Evolutionary conservation across 2,329 filamentous ascomycete species (phyloP).

Genomic region (Sporothrix variecibatus): DNA sequence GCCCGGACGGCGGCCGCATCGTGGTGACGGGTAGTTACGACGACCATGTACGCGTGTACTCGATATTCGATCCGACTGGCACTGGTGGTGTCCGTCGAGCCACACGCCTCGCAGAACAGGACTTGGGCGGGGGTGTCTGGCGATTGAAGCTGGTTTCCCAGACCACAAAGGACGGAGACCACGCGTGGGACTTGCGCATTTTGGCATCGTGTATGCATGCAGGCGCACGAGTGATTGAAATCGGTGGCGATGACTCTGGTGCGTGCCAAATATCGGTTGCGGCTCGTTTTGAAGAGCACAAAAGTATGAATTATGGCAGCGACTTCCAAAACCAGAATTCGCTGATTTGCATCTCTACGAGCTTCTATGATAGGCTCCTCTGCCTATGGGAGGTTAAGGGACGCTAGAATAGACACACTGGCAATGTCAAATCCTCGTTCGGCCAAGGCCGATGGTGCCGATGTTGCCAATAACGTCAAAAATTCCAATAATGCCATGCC

Average conservation of each 20-base stretch:
- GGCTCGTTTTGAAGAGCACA: constrained; percentile 76
- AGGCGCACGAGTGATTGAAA: constrained; percentile 67
- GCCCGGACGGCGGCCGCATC: constrained; percentile 52
- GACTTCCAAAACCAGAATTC: constrained; percentile 58
- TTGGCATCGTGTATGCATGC: constrained; percentile 94
- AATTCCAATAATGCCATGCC: background rate
- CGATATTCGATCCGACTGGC: constrained; percentile 46
- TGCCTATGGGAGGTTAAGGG: constrained; percentile 60
- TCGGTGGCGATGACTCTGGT: constrained; percentile 42
- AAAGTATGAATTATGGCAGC: constrained; percentile 94
- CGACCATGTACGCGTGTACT: constrained; percentile 72
- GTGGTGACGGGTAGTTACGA: constrained; percentile 91
- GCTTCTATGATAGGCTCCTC: constrained; percentile 73
- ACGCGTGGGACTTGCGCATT: constrained; percentile 47
- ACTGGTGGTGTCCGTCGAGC: constrained; percentile 47
- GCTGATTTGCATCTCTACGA: constrained; percentile 64
- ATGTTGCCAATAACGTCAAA: no score
- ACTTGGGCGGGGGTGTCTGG: constrained; percentile 85
- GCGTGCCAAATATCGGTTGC: constrained; percentile 65
- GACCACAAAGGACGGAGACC: constrained; percentile 32
- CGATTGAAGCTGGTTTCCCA: constrained; percentile 64
- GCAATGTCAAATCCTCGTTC: no score
- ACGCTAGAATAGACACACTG: no score
- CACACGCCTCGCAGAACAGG: constrained; percentile 61
- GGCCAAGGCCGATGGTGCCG: no score